Evolutionary conservation across 179 eudicot genomes (phyloP).

Genomic region (Spinacia oleracea): DNA sequence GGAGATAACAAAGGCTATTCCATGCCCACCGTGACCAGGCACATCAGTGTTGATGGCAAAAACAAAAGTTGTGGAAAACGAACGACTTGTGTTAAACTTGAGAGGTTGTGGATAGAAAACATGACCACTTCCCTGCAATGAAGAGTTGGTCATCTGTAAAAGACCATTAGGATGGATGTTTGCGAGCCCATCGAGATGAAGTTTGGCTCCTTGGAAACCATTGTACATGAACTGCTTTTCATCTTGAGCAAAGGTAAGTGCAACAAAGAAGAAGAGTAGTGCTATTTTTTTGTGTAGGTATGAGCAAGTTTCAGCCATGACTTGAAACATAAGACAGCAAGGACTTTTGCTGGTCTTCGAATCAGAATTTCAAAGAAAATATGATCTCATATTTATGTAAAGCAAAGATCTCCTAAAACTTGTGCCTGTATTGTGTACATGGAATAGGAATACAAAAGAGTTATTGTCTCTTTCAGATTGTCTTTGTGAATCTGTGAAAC

Average conservation of each 20-base stretch:
- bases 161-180: conserved; percentile 35
- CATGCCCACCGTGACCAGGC: conserved; percentile 34
- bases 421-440: not conserved
- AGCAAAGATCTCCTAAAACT: not conserved
- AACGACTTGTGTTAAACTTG: conserved; percentile 13
- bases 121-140: conserved; percentile 31
- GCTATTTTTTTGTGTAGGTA: not conserved
- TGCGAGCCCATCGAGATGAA: conserved; percentile 36
- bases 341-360: not conserved
- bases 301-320: conserved; percentile 24
- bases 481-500: not conserved
- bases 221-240: conserved; percentile 35
- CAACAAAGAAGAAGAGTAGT: conserved; percentile 9
- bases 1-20: conserved; percentile 41
- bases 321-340: conserved; percentile 14
- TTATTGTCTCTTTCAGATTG: not conserved
- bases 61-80: conserved; percentile 42
- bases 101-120: conserved; percentile 30
- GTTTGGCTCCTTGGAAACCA: conserved; percentile 39
- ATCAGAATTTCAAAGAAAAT: not conserved
- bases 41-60: conserved; percentile 39
- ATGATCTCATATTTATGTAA: not conserved
- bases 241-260: conserved; percentile 22
- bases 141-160: conserved; percentile 40
- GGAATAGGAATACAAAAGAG: not conserved